Percentiles rank a stretch among this genome's conserved stretches.
phyloP scores from a whole-genome alignment of 2,329 filamentous ascomycete genomes.

The Sporothrix variecibatus region DNA sequence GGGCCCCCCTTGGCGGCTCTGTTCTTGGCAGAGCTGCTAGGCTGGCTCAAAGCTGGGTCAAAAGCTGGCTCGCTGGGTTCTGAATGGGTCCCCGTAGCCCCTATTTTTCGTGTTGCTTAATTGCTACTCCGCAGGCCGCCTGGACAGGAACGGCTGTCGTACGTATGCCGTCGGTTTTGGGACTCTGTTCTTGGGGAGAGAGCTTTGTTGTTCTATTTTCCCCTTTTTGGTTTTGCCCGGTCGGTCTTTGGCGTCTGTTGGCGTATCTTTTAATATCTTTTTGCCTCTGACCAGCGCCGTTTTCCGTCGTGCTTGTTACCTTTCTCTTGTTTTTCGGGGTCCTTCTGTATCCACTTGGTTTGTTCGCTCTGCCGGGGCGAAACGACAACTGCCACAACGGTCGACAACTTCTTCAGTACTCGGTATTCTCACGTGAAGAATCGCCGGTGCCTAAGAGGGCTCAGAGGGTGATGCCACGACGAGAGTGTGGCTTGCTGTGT shows the following conservation, averaged over 20 bases:
- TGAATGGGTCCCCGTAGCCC: constrained; percentile 26
- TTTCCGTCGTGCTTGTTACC: neutral
- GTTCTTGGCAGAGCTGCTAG: constrained; percentile 19
- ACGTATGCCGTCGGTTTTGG: neutral
- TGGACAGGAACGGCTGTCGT: neutral
- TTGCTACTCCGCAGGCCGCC: constrained; percentile 3
- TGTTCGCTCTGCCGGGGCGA: neutral
- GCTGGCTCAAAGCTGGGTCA: neutral
- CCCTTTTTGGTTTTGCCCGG: neutral
- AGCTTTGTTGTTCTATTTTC: neutral
- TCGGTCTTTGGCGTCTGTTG: neutral
- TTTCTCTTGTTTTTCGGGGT: constrained; percentile 1
- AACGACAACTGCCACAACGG: neutral
- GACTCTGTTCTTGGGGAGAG: neutral
- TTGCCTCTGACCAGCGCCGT: constrained; percentile 5
- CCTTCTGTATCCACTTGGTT: constrained; percentile 4
- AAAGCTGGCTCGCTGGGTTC: constrained; percentile 8
- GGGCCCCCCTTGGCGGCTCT: constrained; percentile 23
- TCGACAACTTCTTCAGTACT: neutral
- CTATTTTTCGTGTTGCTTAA: constrained; percentile 14
- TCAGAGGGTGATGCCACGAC: neutral
- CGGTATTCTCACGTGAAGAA: neutral
- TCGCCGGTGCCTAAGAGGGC: neutral
- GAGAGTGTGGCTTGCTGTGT: neutral
- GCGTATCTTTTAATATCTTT: constrained; percentile 15